Percentiles rank a stretch among this genome's conserved stretches.
Conservation (phyloP, 495 filamentous ascomycete species). For the Hypoxylon fuscum region DNA sequence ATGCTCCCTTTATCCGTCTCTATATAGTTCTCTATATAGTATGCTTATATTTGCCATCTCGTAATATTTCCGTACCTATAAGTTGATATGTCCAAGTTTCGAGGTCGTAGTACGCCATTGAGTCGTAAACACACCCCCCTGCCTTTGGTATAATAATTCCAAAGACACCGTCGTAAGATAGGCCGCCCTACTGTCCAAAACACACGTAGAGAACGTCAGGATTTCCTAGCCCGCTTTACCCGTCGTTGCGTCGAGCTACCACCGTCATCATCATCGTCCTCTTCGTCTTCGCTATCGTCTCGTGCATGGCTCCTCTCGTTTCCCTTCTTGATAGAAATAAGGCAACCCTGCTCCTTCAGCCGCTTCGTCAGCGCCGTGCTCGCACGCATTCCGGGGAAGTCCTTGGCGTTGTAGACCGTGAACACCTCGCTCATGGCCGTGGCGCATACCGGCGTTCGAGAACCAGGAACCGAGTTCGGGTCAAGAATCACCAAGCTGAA, state of each 20-base stretch:
- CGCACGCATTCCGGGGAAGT: conserved; percentile 92
- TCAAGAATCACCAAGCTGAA: conserved; percentile 89
- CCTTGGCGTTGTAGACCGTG: conserved; percentile 92
- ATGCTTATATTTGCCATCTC: conserved; percentile 24
- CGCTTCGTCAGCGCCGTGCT: conserved; percentile 73
- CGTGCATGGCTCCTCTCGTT: conserved; percentile 65
- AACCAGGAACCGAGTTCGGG: conserved; percentile 59
- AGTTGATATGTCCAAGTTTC: conserved; percentile 28
- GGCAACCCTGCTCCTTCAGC: conserved; percentile 76
- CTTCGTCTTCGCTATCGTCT: conserved; percentile 60
- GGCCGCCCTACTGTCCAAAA: not conserved
- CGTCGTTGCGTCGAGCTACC: conserved; percentile 28
- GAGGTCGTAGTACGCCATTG: conserved; percentile 8
- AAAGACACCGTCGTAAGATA: conserved; percentile 15
- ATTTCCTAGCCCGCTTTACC: conserved; percentile 37
- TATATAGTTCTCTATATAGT: conserved; percentile 30
- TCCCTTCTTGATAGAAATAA: conserved; percentile 85
- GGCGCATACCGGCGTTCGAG: conserved; percentile 69
- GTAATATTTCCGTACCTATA: conserved; percentile 28
- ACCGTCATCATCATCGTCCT: conserved; percentile 52
- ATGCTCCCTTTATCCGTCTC: conserved; percentile 14
- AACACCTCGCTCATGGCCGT: conserved; percentile 80
- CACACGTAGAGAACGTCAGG: conserved; percentile 15
- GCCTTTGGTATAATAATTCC: conserved; percentile 14
- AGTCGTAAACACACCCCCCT: conserved; percentile 7